phyloP scores from a whole-genome alignment of 768 basidiomycete genomes.

The Lentinula detonsa region DNA sequence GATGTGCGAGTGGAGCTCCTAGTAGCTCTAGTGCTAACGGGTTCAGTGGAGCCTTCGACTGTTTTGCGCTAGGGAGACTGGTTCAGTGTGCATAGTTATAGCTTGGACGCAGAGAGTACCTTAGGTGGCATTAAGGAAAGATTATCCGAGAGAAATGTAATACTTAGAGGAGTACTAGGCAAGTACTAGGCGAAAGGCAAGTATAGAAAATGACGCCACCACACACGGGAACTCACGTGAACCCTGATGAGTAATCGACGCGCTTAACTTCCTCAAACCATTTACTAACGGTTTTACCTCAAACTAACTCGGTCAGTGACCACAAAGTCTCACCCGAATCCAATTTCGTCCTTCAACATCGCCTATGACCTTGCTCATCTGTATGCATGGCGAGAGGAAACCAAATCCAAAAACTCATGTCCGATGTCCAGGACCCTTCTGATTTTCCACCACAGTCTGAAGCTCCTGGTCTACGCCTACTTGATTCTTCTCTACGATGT shows the following conservation, averaged over 20 bases:
- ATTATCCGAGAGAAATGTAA: no score
- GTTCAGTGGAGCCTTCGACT: neutral
- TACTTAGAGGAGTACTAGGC: no score
- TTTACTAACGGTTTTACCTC: no score
- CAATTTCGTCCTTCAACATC: conserved; percentile 6
- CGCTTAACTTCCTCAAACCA: neutral
- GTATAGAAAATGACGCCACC: neutral
- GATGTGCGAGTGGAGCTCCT: neutral
- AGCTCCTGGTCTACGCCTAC: conserved; percentile 48
- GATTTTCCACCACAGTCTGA: conserved; percentile 50
- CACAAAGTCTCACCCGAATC: no score
- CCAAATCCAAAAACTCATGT: conserved; percentile 13
- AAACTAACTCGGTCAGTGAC: no score
- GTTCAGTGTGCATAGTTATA: neutral
- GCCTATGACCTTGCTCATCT: neutral
- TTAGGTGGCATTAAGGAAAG: conserved; percentile 1
- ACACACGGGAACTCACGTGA: neutral
- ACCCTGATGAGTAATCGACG: neutral
- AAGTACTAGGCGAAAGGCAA: neutral
- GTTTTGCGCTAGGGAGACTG: conserved; percentile 1
- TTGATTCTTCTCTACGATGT: conserved; percentile 68
- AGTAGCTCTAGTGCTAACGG: neutral
- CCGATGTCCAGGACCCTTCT: conserved; percentile 53
- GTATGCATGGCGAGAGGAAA: neutral
- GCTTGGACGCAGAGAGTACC: neutral